Evolutionary conservation across 2,329 filamentous ascomycete genomes (phyloP).

Genomic region (Ophiognomonia clavigignenti-juglandacearum): DNA sequence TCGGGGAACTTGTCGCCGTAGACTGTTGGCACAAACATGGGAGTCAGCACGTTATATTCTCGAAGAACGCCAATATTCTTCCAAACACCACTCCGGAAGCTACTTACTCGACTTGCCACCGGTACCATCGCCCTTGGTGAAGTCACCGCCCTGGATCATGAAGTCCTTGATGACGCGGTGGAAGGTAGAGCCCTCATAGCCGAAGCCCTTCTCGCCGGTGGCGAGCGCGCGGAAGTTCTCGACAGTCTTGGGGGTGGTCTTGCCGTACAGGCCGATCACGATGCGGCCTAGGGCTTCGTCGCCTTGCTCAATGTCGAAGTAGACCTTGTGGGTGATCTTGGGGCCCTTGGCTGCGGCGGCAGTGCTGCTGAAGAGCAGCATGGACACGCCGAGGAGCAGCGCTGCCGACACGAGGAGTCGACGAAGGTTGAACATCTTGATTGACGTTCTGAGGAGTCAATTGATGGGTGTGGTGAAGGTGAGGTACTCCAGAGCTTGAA

Average conservation of each 20-base stretch:
- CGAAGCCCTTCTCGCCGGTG: slow-evolving; percentile 81
- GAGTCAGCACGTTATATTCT: not conserved
- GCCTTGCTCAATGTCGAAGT: slow-evolving; percentile 77
- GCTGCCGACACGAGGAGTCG: slow-evolving; percentile 66
- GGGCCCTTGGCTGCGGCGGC: slow-evolving; percentile 77
- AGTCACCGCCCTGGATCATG: slow-evolving; percentile 91
- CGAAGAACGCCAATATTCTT: not conserved
- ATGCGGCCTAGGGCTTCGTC: slow-evolving; percentile 70
- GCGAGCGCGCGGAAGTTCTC: slow-evolving; percentile 76
- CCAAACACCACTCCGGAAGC: not conserved
- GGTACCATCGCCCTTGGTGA: slow-evolving; percentile 76
- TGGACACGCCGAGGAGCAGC: slow-evolving; percentile 69
- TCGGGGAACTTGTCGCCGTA: slow-evolving; percentile 80
- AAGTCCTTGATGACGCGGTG: slow-evolving; percentile 88
- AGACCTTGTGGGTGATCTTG: slow-evolving; percentile 95
- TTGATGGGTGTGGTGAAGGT: slow-evolving; percentile 2
- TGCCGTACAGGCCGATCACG: slow-evolving; percentile 80
- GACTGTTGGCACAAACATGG: slow-evolving; percentile 40
- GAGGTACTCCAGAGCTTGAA: not conserved
- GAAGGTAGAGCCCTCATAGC: slow-evolving; percentile 77
- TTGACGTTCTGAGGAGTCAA: slow-evolving; percentile 2
- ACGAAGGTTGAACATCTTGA: slow-evolving; percentile 70
- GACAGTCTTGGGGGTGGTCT: slow-evolving; percentile 72
- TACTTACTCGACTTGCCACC: slow-evolving; percentile 77
- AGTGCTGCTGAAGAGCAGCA: slow-evolving; percentile 72